A percentile compares a stretch with the other conserved stretches of the same genome.
phyloP scores from a whole-genome alignment of 176 grass and related monocot species.

The Carex pumila region DNA sequence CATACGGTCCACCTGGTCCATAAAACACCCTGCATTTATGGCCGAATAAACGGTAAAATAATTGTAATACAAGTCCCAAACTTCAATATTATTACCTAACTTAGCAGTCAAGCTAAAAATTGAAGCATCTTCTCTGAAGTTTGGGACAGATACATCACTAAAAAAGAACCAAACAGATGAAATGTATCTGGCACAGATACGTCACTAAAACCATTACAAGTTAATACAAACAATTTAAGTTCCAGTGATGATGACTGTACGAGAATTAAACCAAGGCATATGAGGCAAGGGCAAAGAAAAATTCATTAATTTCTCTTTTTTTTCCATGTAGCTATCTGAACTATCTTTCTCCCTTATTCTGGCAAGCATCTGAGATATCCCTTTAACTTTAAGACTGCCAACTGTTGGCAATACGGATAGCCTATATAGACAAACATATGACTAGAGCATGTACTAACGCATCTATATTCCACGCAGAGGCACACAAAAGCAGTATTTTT shows the following conservation, averaged over 20 bases:
- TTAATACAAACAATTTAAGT: not conserved
- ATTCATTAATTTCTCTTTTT: not conserved
- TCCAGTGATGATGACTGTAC: not conserved
- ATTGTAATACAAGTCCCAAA: not conserved
- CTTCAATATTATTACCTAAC: not conserved
- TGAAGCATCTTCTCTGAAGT: not conserved
- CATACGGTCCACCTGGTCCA: slow-evolving; percentile 85
- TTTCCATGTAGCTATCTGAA: not conserved
- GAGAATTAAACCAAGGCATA: not conserved
- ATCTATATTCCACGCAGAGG: not conserved
- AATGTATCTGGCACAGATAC: not conserved
- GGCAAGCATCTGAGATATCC: not conserved
- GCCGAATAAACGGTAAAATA: not conserved
- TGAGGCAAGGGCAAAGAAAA: not conserved
- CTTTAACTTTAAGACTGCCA: not conserved
- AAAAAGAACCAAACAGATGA: not conserved
- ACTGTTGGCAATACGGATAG: not conserved
- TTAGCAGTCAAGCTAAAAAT: not conserved
- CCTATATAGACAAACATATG: not conserved
- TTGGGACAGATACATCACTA: not conserved
- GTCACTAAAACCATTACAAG: not conserved
- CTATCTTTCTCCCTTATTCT: not conserved
- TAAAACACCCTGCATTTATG: slow-evolving; percentile 74
- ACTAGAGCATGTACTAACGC: not conserved
- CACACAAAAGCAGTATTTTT: not conserved